Evolutionary conservation across 1,284 basidiomycete genomes (phyloP), one percentile per base, ranked within the genome.

Genomic region (Pascua sp.): DNA sequence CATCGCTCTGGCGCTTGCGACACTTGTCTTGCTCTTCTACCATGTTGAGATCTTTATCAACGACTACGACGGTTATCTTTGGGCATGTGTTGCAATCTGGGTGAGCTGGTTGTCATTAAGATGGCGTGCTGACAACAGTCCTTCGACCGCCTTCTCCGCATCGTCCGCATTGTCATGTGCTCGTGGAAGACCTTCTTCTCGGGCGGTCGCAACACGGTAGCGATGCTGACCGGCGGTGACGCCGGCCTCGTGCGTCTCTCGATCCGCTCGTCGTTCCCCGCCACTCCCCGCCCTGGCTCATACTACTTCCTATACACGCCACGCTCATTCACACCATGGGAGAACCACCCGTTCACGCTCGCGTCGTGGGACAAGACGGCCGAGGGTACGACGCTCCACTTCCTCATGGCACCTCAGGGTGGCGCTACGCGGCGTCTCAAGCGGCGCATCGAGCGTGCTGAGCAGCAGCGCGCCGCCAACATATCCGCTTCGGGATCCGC

Each of bases 301-400:
- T 66, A 70, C 48, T 68, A 65, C 60, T 70, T 63, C 43, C 46
- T 70, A 9, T 67, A 67, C 51, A 57, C 60, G 4, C 66, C 66
- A 1, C 47, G 52, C 9, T 53, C 53, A 4, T 47, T 63, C 15
- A 65, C 60, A 4, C 61, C 62, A 0, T 68, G 65, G 64, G 64
- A 70, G 51, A 68, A 67, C 42, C 67, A 68, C 54, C 63, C 66
- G 8, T 70, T 68, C 59, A 67, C 66, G 3, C 49, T 71, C 11
- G 66, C 66, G 4, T 52, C 51, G 11, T 58, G 52, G 60, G n/a
- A 18, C 32, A 24, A 32, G 24, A 36, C 56, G 11, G 15, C 40
- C 15, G 40, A 42, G 8, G 55, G 43, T 1, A 59, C 56, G 7
- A 42, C 47, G 11, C 56, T 69, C 16, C 54, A 64, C 42, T 69